These are phyloP conservation scores for Chaetomiaceae sp. DNA, from an alignment of 2,329 filamentous ascomycete genomes.

Conservation along the genomic window DNA sequence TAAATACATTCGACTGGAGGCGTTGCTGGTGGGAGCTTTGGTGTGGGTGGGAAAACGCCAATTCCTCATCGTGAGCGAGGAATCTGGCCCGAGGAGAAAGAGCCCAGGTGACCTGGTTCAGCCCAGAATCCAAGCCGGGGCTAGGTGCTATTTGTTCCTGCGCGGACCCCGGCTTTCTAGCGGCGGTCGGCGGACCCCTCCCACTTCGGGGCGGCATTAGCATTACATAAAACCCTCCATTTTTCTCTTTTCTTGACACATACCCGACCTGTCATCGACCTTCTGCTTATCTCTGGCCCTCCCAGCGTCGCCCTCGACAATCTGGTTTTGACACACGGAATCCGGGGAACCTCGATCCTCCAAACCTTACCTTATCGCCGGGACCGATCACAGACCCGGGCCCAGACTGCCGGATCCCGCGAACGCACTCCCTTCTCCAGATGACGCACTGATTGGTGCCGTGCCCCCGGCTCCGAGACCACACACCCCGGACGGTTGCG, in stretches of 20 bases:
- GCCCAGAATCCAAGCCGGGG: slow-evolving; percentile 20
- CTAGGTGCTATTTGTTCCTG: slow-evolving; percentile 26
- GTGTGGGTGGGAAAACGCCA: slow-evolving; percentile 8
- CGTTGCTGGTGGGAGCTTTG: background rate
- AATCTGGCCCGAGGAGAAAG: slow-evolving; percentile 16
- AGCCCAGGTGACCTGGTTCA: slow-evolving; percentile 26
- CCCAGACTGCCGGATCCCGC: slow-evolving; percentile 39
- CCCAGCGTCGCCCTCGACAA: slow-evolving; percentile 28
- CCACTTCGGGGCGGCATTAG: slow-evolving; percentile 33
- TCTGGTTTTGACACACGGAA: slow-evolving; percentile 29
- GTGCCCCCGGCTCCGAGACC: slow-evolving; percentile 26
- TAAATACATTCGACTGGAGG: slow-evolving; percentile 9
- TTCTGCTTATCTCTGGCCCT: slow-evolving; percentile 36
- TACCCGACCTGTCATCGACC: slow-evolving; percentile 38
- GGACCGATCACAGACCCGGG: slow-evolving; percentile 28
- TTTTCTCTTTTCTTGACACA: slow-evolving; percentile 40
- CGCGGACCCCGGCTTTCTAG: slow-evolving; percentile 19
- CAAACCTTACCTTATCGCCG: slow-evolving; percentile 34
- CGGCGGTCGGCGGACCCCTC: slow-evolving; percentile 26
- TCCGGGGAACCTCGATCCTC: slow-evolving; percentile 32
- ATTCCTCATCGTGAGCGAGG: slow-evolving; percentile 8
- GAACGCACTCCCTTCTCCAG: slow-evolving; percentile 32
- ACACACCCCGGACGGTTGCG: slow-evolving; percentile 24
- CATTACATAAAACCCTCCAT: slow-evolving; percentile 48
- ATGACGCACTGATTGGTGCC: slow-evolving; percentile 42